A percentile compares a stretch with the other conserved stretches of the same genome.
Conservation (phyloP, 176 grass and related monocot genomes). For the Lolium rigidum region DNA sequence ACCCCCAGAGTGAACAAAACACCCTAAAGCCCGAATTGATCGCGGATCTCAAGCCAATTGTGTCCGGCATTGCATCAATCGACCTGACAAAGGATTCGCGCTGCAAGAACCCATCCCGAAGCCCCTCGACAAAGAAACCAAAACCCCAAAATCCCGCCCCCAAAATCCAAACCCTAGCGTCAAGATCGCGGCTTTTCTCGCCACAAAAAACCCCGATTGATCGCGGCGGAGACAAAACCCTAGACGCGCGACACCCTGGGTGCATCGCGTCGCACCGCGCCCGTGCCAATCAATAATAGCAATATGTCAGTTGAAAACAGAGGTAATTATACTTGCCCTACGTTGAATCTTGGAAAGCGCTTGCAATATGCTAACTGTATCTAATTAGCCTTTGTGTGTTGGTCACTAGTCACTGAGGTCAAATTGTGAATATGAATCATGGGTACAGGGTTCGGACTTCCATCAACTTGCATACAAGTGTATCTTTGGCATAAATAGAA, state of each 20-base stretch:
- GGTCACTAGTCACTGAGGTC: background rate
- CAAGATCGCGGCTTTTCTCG: background rate
- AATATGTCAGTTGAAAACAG: conserved; percentile 24
- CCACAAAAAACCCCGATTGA: conserved; percentile 7
- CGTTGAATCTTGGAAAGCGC: background rate
- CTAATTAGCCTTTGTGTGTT: background rate
- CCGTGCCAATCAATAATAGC: background rate
- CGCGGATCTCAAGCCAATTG: background rate
- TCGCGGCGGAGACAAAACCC: background rate
- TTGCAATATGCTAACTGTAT: background rate
- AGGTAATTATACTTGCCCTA: background rate
- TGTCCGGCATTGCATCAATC: conserved; percentile 23
- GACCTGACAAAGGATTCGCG: background rate
- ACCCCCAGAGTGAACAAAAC: background rate
- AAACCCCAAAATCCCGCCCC: background rate
- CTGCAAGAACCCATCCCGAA: background rate
- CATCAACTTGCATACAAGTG: background rate
- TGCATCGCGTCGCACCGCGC: no score
- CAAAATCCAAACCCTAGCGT: conserved; percentile 49
- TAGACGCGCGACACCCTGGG: background rate
- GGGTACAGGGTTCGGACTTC: background rate
- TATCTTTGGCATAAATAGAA: background rate
- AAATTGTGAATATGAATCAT: conserved; percentile 15
- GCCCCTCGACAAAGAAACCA: background rate
- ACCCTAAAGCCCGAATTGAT: background rate